Evolutionary conservation across 495 filamentous ascomycete genomes (phyloP).

Genomic region (Penicillium samsonianum): DNA sequence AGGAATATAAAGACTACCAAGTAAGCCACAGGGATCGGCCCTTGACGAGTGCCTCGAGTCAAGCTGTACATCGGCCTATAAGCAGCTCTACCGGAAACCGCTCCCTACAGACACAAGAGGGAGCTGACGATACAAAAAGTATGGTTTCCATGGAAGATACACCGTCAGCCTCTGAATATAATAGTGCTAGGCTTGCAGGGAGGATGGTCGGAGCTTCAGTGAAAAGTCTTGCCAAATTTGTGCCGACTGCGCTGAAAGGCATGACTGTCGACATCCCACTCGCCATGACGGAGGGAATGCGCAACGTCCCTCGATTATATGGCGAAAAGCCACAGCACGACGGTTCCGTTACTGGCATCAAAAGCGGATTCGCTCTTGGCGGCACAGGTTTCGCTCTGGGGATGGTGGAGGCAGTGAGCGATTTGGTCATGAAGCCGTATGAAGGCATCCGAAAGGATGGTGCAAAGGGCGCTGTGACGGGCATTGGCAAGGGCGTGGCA

Average conservation of each 20-base stretch:
- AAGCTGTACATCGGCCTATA: background rate
- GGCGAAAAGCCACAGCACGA: background rate
- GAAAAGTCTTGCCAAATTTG: background rate
- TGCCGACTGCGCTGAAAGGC: constrained; percentile 1
- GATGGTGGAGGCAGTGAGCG: too few species aligned
- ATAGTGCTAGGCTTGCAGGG: constrained; percentile 2
- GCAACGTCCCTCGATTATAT: constrained; percentile 1
- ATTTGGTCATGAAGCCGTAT: too few species aligned
- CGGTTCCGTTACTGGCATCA: too few species aligned
- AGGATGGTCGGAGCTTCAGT: background rate
- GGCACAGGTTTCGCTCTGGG: too few species aligned
- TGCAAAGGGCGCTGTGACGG: too few species aligned
- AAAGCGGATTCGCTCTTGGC: too few species aligned
- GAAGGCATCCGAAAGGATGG: too few species aligned
- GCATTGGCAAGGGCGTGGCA: background rate
- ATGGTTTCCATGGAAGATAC: too few species aligned
- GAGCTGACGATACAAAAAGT: too few species aligned
- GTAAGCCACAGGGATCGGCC: background rate
- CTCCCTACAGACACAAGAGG: too few species aligned
- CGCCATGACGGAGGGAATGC: constrained; percentile 4
- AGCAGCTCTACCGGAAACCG: background rate
- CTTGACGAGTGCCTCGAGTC: background rate
- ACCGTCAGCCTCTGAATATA: too few species aligned
- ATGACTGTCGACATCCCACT: constrained; percentile 4
- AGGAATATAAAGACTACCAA: constrained; percentile 5